phyloP scores from a whole-genome alignment of 2,329 filamentous ascomycete species.

The Chaetomium sp. region DNA sequence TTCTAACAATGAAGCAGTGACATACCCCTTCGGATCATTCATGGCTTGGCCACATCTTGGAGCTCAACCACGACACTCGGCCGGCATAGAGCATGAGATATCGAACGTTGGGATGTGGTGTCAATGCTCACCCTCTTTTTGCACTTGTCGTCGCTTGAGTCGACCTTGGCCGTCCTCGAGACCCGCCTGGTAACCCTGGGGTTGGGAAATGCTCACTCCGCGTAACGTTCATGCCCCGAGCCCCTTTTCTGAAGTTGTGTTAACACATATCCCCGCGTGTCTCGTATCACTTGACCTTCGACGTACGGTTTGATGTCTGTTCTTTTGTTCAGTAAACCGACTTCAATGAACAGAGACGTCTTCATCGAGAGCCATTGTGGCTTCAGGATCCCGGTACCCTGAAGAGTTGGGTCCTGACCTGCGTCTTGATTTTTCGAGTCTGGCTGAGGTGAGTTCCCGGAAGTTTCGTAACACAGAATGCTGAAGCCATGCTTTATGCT shows the following conservation, averaged over 20 bases:
- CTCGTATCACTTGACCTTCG: background rate
- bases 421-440: background rate
- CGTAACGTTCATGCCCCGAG: background rate
- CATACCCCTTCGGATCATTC: background rate
- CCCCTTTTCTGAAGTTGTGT: background rate
- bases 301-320: background rate
- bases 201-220: background rate
- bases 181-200: background rate
- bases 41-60: background rate
- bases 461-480: background rate
- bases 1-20: constrained; percentile 5
- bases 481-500: background rate
- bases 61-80: background rate
- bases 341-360: background rate
- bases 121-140: background rate
- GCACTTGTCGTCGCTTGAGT: background rate
- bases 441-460: background rate
- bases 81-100: background rate
- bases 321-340: background rate
- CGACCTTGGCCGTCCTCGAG: background rate
- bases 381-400: background rate
- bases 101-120: background rate
- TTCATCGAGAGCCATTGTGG: background rate
- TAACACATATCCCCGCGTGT: background rate
- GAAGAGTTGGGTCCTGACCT: background rate